Evolutionary conservation across 1,139 yeast species (phyloP), one percentile per base, ranked within the genome.

Genomic region (Suhomyces terraborum): DNA sequence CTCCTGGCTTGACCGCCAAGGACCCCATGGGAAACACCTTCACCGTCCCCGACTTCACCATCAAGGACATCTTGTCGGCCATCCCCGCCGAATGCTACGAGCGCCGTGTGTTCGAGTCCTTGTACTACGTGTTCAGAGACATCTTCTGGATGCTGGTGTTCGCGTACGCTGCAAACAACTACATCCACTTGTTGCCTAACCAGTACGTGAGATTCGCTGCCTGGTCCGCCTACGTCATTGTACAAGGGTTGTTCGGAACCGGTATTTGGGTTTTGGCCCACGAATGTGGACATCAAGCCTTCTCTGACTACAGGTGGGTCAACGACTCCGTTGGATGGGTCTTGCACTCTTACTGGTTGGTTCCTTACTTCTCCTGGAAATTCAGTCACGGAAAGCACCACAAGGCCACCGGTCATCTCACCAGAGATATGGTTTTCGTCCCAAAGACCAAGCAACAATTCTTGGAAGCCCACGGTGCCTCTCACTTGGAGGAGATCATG

Each of bases 231-330:
- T 67, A 69, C 52, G 60, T 67, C 21, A 59, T 73, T 45, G 62
- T 68, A 32, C 79, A 80, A 53, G 88, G 94, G 36, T 69, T 85
- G 51, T 75, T 83, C 55, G 86, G 87, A 23, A 82, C 88, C 47
- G 95, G 95, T 25, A 58, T 84, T 51, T 87, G 95, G 95, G 84
- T 87, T 48, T 65, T 87, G 62, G 95, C 95, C 46, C 95, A 87
- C 65, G 95, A 87, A 67, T 87, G 95, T 69, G 95, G 95, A 40
- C 95, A 87, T 64, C 84, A 82, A 44, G 95, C 95, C 22, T 87
- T 87, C 58, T 79, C 87, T 19, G 88, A 85, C 55, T 82, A 80
- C 58, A 77, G 76, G 49, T 62, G 69, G 59, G 76, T 86, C 49
- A 86, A 87, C 62, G 93, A 87, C 61, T 63, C 78, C 36, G 82